phyloP scores from a whole-genome alignment of 2,329 filamentous ascomycete genomes.

The Ascochyta viciae-villosae region DNA sequence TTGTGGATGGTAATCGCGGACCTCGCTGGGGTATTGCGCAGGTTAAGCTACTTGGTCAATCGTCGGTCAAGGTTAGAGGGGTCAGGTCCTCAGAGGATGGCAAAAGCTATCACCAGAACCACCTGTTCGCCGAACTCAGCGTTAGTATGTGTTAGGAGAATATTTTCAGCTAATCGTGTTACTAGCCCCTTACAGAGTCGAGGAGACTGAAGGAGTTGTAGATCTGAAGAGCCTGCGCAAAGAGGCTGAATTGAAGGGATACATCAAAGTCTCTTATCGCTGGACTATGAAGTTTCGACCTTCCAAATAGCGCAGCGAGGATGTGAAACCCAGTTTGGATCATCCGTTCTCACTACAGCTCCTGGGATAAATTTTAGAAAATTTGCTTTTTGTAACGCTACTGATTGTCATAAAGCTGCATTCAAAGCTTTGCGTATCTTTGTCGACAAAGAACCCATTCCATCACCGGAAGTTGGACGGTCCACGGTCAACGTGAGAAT shows the following conservation, averaged over 20 bases:
- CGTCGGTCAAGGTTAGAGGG: not conserved
- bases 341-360: slow-evolving; percentile 29
- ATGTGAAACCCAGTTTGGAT: slow-evolving; percentile 20
- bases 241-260: not conserved
- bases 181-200: not conserved
- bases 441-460: slow-evolving; percentile 6
- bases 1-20: slow-evolving; percentile 25
- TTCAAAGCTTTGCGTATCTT: slow-evolving; percentile 36
- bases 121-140: slow-evolving; percentile 29
- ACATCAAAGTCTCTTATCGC: slow-evolving; percentile 2
- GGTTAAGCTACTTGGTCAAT: no score
- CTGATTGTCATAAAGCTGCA: slow-evolving; percentile 6
- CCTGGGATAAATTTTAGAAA: slow-evolving; percentile 11
- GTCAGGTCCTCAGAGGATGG: not conserved
- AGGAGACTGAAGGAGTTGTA: not conserved
- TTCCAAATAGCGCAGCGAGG: not conserved
- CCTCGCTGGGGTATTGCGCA: not conserved
- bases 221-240: slow-evolving; percentile 10
- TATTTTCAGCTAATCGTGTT: no score
- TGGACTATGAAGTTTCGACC: not conserved
- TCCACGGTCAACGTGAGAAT: no score
- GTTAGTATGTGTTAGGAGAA: slow-evolving; percentile 10
- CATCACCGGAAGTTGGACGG: no score
- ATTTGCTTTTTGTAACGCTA: no score
- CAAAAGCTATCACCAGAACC: slow-evolving; percentile 18